A percentile compares a stretch with the other conserved stretches of the same genome.
Conservation (phyloP, 2,329 filamentous ascomycete genomes). For the Nemania sp. region DNA sequence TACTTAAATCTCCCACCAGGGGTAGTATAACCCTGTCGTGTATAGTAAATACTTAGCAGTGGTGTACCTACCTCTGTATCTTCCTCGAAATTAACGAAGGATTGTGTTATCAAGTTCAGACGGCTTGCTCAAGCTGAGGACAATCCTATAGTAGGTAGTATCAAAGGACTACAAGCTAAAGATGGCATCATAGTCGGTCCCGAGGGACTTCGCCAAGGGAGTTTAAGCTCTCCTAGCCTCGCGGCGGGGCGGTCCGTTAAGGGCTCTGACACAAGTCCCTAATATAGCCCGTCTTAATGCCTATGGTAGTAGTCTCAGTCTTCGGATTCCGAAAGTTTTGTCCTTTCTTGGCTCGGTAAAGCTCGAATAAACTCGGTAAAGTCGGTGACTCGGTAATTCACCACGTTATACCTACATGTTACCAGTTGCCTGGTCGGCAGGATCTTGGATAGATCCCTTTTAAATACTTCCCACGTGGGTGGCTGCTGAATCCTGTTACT, state of each 20-base stretch:
- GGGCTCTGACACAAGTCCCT: neutral
- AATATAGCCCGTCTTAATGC: neutral
- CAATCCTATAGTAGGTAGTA: neutral
- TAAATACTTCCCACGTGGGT: neutral
- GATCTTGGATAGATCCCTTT: neutral
- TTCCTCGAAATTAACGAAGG: neutral
- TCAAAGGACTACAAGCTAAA: too few species aligned
- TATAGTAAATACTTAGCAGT: neutral
- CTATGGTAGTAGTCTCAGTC: neutral
- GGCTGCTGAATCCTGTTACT: neutral
- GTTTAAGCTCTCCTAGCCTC: conserved; percentile 24
- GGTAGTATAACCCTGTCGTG: neutral
- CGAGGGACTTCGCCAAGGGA: conserved; percentile 8
- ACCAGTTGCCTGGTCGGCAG: conserved; percentile 2
- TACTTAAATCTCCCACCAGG: conserved; percentile 1
- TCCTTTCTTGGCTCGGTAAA: neutral
- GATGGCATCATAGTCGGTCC: neutral
- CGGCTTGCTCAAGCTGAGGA: neutral
- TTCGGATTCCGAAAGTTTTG: conserved; percentile 7
- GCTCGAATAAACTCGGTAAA: neutral
- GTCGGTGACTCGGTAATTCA: neutral
- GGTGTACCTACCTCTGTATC: neutral
- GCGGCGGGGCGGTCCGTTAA: conserved; percentile 20
- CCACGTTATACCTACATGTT: conserved; percentile 6
- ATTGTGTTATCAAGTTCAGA: neutral